Evolutionary conservation across 2,329 filamentous ascomycete genomes (phyloP).

Genomic region (Stachybotrys echinatus): DNA sequence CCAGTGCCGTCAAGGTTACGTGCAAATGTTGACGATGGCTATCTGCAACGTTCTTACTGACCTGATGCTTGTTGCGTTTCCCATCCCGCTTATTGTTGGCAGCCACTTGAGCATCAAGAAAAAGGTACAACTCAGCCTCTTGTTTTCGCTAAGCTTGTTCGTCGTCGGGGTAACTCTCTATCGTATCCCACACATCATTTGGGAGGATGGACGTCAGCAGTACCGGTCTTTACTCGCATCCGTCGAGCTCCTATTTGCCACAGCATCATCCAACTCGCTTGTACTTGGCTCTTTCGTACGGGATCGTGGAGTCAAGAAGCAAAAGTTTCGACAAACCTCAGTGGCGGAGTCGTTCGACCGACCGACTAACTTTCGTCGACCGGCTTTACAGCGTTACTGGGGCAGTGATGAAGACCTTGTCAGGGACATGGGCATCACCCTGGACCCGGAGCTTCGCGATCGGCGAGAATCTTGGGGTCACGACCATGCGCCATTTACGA

Average conservation of each 20-base stretch:
- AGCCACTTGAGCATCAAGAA: constrained; percentile 72
- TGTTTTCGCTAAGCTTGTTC: constrained; percentile 81
- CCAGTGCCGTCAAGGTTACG: constrained; percentile 79
- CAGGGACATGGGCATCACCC: constrained; percentile 68
- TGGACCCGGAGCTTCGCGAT: constrained; percentile 46
- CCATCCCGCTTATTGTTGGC: constrained; percentile 78
- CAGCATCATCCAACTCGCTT: constrained; percentile 79
- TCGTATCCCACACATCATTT: constrained; percentile 74
- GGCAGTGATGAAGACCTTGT: constrained; percentile 91
- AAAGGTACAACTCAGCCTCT: constrained; percentile 70
- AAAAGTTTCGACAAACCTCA: constrained; percentile 67
- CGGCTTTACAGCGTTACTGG: constrained; percentile 61
- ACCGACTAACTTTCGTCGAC: constrained; percentile 31
- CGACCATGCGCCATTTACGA: constrained; percentile 26
- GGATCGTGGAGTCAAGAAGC: constrained; percentile 85
- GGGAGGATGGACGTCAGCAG: constrained; percentile 68
- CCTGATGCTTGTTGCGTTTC: constrained; percentile 79
- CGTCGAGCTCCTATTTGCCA: constrained; percentile 83
- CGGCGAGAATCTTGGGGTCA: constrained; percentile 16
- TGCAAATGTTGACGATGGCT: constrained; percentile 87
- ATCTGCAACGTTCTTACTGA: constrained; percentile 85
- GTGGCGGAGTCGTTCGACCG: constrained; percentile 58
- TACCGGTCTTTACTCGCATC: constrained; percentile 86
- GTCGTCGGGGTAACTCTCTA: constrained; percentile 77
- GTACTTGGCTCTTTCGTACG: constrained; percentile 90